Evolutionary conservation across 2,329 filamentous ascomycete genomes (phyloP), one percentile per base, ranked within the genome.

Genomic region (Aspergillus tubingensis): DNA sequence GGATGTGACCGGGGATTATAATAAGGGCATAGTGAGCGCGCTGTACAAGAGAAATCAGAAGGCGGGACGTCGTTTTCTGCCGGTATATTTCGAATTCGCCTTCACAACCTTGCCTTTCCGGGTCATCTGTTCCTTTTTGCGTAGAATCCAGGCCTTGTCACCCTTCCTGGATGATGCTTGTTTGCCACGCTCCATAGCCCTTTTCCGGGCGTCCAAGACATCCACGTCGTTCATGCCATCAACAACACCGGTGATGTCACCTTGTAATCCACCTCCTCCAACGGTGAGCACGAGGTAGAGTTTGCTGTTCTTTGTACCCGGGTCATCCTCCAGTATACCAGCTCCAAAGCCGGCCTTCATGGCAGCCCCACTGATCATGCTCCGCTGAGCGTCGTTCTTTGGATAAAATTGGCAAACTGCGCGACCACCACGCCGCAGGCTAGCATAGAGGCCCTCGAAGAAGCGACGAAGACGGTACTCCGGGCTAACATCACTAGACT

Each of bases 371-470:
- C 89, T 91, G 67, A 99, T 96, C 93, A 99, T 96, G 71, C 85
- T 87, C 72, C 93, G 86, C 80, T 99, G 95, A 64, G 86, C 83
- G 68, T 96, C 90, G 75, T 99, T 98, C 80, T 96, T 96, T 2
- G 95, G 95, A 75, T 99, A 99, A 77, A 99, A 99, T 72, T 99
- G 95, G 74, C 93, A 96, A 13, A 98, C 94, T 0, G 95, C 95
- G 39, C 92, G 85, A 1, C 92, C 95, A 5, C 95, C 95, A 19
- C 95, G 83, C 65, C 88, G 87, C 64, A 99, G 79, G 62, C 88
- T 88, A 0, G 92, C 90, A 77, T 98, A 99, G 1, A 99, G 79
- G 0, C 92, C 92, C 70, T 96, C 92, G 76, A 99, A 99, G 74
- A 99, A 99, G 48, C 94, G 83, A 4, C 86, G 85, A 25, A 99